These are phyloP conservation scores for barley (Hordeum vulgare) DNA, from an alignment of 176 grass and related monocot species.

Conservation along the genomic window MorexV3_pseudomolecules_assembly NC_058521.1:26300968-26301467, in stretches of 20 bases:
- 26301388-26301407: neutral
- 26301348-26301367: neutral
- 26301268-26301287: neutral
- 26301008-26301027: too few relatives aligned
- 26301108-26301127: too few relatives aligned
- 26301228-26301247: too few relatives aligned
- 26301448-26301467: neutral
- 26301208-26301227: neutral
- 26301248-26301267: too few relatives aligned
- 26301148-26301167: neutral
- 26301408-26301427: neutral
- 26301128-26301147: too few relatives aligned
- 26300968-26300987: too few relatives aligned
- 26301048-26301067: too few relatives aligned
- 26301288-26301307: slow-evolving; percentile 18
- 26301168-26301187: neutral
- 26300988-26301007: too few relatives aligned
- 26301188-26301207: neutral
- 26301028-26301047: too few relatives aligned
- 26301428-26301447: neutral
- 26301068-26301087: too few relatives aligned
- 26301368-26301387: neutral
- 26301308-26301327: neutral
- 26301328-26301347: neutral
- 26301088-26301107: too few relatives aligned